Evolutionary conservation across 2,329 filamentous ascomycete genomes (phyloP).

Genomic region (Balansia obtecta): DNA sequence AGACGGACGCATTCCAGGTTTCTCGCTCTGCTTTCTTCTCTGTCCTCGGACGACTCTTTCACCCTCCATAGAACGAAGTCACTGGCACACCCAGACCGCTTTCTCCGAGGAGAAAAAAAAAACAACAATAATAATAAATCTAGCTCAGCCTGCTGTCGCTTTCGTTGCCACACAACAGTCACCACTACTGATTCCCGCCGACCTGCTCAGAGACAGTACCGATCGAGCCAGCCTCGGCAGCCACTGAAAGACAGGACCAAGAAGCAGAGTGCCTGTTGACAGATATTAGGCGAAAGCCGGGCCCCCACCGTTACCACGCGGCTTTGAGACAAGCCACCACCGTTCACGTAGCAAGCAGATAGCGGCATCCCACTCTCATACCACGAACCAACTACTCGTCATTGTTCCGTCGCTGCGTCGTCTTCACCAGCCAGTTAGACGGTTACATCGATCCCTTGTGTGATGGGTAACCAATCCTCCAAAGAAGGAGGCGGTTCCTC

Average conservation of each 20-base stretch:
- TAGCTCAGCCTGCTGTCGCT: not conserved
- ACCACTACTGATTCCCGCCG: not conserved
- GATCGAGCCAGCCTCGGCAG: not conserved
- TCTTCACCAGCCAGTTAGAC: not conserved
- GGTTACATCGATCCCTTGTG: constrained; percentile 8
- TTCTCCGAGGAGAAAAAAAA: not conserved
- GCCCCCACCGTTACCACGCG: constrained; percentile 15
- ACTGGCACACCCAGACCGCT: not conserved
- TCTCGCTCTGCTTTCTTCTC: constrained; percentile 34
- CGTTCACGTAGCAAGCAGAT: constrained; percentile 4
- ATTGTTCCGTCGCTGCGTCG: constrained; percentile 6
- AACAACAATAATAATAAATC: too few relatives aligned
- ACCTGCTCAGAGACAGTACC: not conserved
- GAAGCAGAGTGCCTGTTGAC: not conserved
- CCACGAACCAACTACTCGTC: constrained; percentile 5
- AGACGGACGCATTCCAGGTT: constrained; percentile 37
- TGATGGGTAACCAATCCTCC: constrained; percentile 68
- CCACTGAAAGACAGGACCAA: not conserved
- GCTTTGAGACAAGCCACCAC: constrained; percentile 15
- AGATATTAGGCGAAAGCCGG: constrained; percentile 1
- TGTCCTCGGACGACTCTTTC: constrained; percentile 36
- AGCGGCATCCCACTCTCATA: not conserved
- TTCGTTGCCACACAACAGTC: not conserved
- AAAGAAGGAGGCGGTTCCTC: constrained; percentile 38
- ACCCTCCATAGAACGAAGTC: constrained; percentile 35